Evolutionary conservation across 1,139 yeast species (phyloP), one percentile per base, ranked within the genome.

Genomic region (Yamadazyma siamensis): DNA sequence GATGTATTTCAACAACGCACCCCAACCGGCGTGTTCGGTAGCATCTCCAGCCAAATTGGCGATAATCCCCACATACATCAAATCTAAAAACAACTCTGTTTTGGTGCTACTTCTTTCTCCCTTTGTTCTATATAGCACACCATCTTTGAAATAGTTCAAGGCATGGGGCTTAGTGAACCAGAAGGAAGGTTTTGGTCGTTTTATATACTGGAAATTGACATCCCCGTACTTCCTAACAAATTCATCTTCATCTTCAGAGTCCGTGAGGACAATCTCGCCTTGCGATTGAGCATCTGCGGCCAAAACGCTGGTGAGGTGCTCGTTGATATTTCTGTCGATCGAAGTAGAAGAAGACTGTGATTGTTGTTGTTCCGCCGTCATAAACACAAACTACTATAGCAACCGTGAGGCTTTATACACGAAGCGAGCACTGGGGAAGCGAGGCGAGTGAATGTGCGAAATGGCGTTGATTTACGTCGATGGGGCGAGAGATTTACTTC

Each of bases 41-140:
- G 81, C 82, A 26, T 54, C 56, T 2, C 75, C 65, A 0, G 85
- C 84, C 34, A 78, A 56, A 38, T 75, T 75, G 20, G 83, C 76
- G 20, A 77, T 75, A 31, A 79, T 72, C 3, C 83, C 85, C 40
- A 78, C 85, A 43, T 78, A 78, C 44, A 77, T 56, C 54, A 79
- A 65, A 50, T 79, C 85, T 29, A 78, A 53, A 42, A 79, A 79
- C 51, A 79, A 63, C 45, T 79, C 85, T 11, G 74, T 63, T 31
- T 67, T 68, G 1, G 71, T 63, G 5, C 78, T 65, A 13, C 62
- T 50, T 23, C 85, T 52, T 47, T 77, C 84, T 8, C 72, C 72
- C 37, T 61, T 68, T 3, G 83, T 77, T 13, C 84, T 56, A 50
- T 64, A 76, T 21, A 79, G 54, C 2, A 65, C 65, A 0, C 81